These are phyloP conservation scores for Kockiozyma suomiensis DNA, from an alignment of 805 yeast genomes.

Conservation along the genomic window DNA sequence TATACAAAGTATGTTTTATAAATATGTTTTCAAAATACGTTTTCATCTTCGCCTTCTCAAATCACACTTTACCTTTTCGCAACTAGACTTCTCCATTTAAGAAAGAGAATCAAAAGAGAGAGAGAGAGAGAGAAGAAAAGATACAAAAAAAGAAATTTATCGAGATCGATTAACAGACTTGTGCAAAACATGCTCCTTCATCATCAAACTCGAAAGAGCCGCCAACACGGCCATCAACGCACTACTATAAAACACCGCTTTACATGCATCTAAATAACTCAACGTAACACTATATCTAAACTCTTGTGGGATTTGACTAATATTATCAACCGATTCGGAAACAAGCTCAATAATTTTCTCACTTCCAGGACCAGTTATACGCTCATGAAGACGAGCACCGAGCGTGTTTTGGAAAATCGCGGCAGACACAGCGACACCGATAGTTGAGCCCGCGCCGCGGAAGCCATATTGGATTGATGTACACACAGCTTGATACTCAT, in stretches of 20 bases:
- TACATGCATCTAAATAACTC: conserved; percentile 27
- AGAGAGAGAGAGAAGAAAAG: no score
- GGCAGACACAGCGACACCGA: conserved; percentile 69
- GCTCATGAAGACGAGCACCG: conserved; percentile 31
- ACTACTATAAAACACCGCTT: conserved; percentile 25
- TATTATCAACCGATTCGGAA: conserved; percentile 23
- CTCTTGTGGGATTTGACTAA: conserved; percentile 15
- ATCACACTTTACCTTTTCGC: no score
- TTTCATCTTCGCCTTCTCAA: no score
- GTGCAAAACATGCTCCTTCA: conserved; percentile 31
- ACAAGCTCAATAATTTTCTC: conserved; percentile 24
- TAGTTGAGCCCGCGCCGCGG: conserved; percentile 79
- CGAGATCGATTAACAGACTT: conserved; percentile 15
- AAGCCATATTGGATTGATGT: conserved; percentile 89
- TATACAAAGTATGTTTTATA: no score
- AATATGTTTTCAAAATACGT: no score
- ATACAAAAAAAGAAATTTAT: no score
- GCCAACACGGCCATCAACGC: conserved; percentile 19
- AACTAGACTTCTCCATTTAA: no score
- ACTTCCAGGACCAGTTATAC: conserved; percentile 30
- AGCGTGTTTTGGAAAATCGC: conserved; percentile 56
- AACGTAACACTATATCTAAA: conserved; percentile 6
- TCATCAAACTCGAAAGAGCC: conserved; percentile 17
- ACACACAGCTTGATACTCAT: conserved; percentile 75
- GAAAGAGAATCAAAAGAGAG: no score